Evolutionary conservation across 306 rosid species (phyloP), one percentile per base, ranked within the genome.

Genomic region (Dryas drummondii): DNA sequence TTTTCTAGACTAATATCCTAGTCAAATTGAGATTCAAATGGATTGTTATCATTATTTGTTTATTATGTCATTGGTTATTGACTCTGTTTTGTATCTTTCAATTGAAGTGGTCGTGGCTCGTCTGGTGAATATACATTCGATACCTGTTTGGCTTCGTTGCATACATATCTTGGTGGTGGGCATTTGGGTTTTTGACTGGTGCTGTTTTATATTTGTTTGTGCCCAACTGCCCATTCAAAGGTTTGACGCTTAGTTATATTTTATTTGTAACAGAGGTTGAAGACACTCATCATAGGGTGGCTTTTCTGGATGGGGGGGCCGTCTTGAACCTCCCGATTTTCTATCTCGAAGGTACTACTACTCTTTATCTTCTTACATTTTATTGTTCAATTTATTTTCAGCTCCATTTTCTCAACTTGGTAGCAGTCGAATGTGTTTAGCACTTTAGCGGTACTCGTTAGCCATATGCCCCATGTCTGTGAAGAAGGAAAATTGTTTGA

Each of bases 121-220:
- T 77, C 76, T 9, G 60, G 78, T 60, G 90, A 76, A 40, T 68
- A 86, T 54, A 88, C 83, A 47, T 91, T 85, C 81, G 76, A 91
- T 63, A 80, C 90, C 52, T 52, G 79, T 66, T 72, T 91, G 83
- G 79, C 99, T 54, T 86, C 96, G 14, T 66, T 92, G 72, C 99
- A 94, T 71, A 86, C 97, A 0, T 94, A 94, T 84, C 97, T 94
- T 15, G 99, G 99, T 11, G 99, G 99, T 94, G 81, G 26, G 88
- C 57, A 12, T 68, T 66, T 47, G 2, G 37, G 8, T 51, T 58
- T 15, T 70, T 80, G 53, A 13, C 15, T 78, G 51, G 48, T 70
- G 26, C 17, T 2, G 47, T 9, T 45, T 8, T 47, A 46, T 47
- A 41, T 51, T 54, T 55, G 7, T 61, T 66, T 59, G 9, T 53